phyloP scores from a whole-genome alignment of 768 basidiomycete genomes.

The Cytidiella melzeri region DNA sequence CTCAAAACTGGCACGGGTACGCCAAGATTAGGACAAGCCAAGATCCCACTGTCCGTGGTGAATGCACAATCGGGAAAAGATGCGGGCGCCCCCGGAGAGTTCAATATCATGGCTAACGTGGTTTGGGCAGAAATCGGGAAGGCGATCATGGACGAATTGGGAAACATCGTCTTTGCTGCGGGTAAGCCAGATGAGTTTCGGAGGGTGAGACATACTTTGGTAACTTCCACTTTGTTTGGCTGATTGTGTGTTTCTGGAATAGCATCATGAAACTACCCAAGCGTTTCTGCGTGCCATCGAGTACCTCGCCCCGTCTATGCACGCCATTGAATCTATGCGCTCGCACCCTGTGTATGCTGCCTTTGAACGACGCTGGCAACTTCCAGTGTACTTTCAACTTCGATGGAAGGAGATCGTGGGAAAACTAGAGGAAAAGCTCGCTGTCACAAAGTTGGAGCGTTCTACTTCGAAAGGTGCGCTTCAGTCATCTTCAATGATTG shows the following conservation, averaged over 20 bases:
- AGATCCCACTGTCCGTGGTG: neutral
- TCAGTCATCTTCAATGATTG: neutral
- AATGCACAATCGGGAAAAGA: conserved; percentile 1
- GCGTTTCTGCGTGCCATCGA: conserved; percentile 81
- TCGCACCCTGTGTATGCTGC: conserved; percentile 59
- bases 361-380: conserved; percentile 89
- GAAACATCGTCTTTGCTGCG: conserved; percentile 78
- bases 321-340: conserved; percentile 67
- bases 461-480: conserved; percentile 35
- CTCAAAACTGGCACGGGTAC: conserved; percentile 35
- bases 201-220: conserved; percentile 61
- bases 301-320: conserved; percentile 68
- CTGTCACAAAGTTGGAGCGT: conserved; percentile 36
- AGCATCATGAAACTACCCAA: conserved; percentile 85
- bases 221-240: neutral
- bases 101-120: conserved; percentile 83
- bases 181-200: conserved; percentile 89
- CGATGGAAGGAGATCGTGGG: conserved; percentile 92
- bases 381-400: conserved; percentile 94
- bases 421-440: conserved; percentile 64
- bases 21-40: neutral
- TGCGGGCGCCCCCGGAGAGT: conserved; percentile 24
- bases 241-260: neutral
- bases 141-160: conserved; percentile 81
- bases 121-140: conserved; percentile 82